phyloP scores from a whole-genome alignment of 805 yeast species.

The Diddensiella transvaalensis region DNA sequence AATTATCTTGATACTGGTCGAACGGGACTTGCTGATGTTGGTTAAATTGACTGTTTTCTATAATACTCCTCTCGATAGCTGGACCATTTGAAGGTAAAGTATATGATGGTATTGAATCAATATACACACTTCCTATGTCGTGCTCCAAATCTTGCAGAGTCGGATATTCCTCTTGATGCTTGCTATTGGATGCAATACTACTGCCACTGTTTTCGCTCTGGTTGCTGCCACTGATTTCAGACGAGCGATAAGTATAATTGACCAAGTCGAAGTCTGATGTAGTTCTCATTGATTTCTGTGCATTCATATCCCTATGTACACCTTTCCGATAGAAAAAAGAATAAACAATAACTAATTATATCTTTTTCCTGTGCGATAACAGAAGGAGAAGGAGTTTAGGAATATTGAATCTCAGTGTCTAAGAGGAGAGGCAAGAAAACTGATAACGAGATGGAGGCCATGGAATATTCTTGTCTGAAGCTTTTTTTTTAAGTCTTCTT shows the following conservation, averaged over 20 bases:
- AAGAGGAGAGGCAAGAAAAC: no score
- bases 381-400: not conserved
- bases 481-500: no score
- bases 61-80: not conserved
- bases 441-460: no score
- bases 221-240: slow-evolving; percentile 1
- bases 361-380: not conserved
- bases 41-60: not conserved
- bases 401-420: not conserved
- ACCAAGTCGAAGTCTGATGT: slow-evolving; percentile 4
- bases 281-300: slow-evolving; percentile 4
- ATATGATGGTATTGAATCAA: not conserved
- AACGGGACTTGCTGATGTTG: no score
- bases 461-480: no score
- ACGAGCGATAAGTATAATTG: slow-evolving; percentile 1
- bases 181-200: not conserved
- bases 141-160: not conserved
- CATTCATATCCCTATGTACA: slow-evolving; percentile 3
- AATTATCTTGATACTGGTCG: no score
- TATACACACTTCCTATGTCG: slow-evolving; percentile 1
- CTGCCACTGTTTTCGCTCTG: not conserved
- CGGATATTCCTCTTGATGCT: not conserved
- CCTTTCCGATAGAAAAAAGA: not conserved
- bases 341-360: not conserved
- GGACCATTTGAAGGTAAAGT: not conserved